These are phyloP conservation scores for Zalaria obscura DNA, from an alignment of 2,329 filamentous ascomycete species.

Conservation along the genomic window DNA sequence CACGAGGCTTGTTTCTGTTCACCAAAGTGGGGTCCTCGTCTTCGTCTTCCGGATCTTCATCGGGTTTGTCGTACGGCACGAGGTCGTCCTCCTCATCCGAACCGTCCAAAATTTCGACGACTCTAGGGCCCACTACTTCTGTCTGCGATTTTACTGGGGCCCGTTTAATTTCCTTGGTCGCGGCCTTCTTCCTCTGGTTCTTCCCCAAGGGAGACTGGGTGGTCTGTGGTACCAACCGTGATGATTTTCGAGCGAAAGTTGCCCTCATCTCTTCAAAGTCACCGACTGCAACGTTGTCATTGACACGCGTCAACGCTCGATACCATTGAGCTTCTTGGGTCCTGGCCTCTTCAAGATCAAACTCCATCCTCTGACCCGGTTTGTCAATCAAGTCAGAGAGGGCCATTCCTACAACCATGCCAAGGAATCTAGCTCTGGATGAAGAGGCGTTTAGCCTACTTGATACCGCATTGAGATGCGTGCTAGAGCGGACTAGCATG, in stretches of 20 bases:
- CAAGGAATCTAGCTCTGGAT: conserved; percentile 61
- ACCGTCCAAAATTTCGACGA: conserved; percentile 16
- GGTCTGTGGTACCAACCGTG: not conserved
- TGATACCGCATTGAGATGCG: conserved; percentile 67
- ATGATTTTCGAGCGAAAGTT: not conserved
- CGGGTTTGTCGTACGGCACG: conserved; percentile 67
- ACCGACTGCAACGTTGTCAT: conserved; percentile 46
- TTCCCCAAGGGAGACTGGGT: not conserved
- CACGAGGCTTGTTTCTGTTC: conserved; percentile 64
- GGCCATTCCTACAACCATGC: conserved; percentile 74
- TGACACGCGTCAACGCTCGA: conserved; percentile 46
- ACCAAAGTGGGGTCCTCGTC: conserved; percentile 86
- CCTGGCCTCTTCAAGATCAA: conserved; percentile 67
- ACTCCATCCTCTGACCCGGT: conserved; percentile 60
- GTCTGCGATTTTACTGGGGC: conserved; percentile 6
- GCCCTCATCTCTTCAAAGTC: conserved; percentile 34
- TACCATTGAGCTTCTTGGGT: conserved; percentile 64
- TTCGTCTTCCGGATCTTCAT: conserved; percentile 78
- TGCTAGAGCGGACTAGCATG: conserved; percentile 54
- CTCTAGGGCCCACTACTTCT: conserved; percentile 16
- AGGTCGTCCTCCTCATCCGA: conserved; percentile 47
- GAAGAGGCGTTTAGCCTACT: conserved; percentile 73
- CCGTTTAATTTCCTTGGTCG: not conserved
- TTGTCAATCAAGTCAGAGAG: conserved; percentile 51
- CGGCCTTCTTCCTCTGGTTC: not conserved